Evolutionary conservation across 2,329 filamentous ascomycete species (phyloP), one percentile per base, ranked within the genome.

Genomic region (Capronia americana): DNA sequence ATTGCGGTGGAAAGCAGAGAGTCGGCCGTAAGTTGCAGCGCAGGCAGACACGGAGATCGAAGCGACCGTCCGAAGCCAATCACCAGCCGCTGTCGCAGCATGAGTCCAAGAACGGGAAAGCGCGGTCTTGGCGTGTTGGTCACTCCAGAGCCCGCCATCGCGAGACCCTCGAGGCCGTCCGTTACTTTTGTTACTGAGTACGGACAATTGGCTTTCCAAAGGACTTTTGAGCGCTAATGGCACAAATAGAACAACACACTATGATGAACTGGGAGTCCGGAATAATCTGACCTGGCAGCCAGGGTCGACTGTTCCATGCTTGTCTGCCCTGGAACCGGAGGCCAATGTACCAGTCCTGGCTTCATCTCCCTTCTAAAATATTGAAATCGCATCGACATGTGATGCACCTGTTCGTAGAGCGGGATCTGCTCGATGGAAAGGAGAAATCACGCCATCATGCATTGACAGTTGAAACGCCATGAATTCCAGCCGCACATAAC

Each of bases 51-150:
- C 48, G 48, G 14, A 44, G 38, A 24, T 26, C 48, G 26, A 10
- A 0, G 48, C 14, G 48, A 26, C 7, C 48, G 48, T 26, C 48
- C 23, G 48, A 51, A 28, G 48, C 56, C 38, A 58, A 58, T 58
- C 34, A 30, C 3, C 54, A 2, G 11, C 24, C 32, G 8, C 11
- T 14, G 26, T 59, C 57, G 57, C 57, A 59, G 20, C 8, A 20
- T 59, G 57, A 14, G 30, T 17, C 57, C 41, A 4, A 23, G 14
- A 50, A 30, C 28, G 41, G 57, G 23, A 59, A 59, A 59, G 57
- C 57, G 57, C 26, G 24, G 20, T 10, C 38, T 38, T 46, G 8
- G 24, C 20, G 14, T 23, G 12, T 44, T 32, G 12, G 12, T 32
- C 46, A 24, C 41, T 38, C 57, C 10, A 59, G 5, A 50, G 12